Evolutionary conservation across 495 filamentous ascomycete genomes (phyloP).

Genomic region (Xylaria curta): DNA sequence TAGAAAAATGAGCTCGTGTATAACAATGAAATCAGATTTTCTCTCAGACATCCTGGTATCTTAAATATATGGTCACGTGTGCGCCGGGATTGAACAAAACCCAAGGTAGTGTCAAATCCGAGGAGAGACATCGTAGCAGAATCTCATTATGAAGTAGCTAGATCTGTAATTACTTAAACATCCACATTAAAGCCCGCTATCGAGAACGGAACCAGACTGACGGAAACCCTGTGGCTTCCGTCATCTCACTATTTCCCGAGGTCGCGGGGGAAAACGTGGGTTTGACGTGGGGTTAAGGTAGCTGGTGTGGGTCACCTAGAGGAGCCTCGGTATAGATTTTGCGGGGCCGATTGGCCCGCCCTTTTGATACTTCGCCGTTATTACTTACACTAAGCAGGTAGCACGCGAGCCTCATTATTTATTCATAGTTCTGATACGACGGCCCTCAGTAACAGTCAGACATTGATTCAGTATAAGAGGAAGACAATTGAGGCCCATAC

Average conservation of each 20-base stretch:
- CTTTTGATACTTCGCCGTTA: background rate
- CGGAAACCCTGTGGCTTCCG: slow-evolving; percentile 7
- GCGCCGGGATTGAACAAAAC: background rate
- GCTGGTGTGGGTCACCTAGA: background rate
- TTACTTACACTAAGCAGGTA: background rate
- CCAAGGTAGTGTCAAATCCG: background rate
- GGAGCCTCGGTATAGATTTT: slow-evolving; percentile 7
- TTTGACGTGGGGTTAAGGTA: background rate
- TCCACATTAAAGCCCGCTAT: background rate
- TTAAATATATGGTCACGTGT: background rate
- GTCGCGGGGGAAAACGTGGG: slow-evolving; percentile 7
- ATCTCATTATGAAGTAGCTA: background rate
- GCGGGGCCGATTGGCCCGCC: background rate
- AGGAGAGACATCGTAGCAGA: background rate
- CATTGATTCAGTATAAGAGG: background rate
- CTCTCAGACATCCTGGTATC: background rate
- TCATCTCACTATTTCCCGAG: background rate
- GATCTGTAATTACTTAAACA: background rate
- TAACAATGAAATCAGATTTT: background rate
- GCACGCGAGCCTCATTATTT: background rate
- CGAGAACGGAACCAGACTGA: background rate
- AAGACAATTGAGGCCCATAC: background rate
- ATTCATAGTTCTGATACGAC: background rate
- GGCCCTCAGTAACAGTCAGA: background rate
- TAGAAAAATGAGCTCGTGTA: background rate